Percentiles rank a stretch among this genome's conserved stretches.
Evolutionary conservation across 1,284 basidiomycete species (phyloP).

Genomic region (Moesziomyces parantarcticus): DNA sequence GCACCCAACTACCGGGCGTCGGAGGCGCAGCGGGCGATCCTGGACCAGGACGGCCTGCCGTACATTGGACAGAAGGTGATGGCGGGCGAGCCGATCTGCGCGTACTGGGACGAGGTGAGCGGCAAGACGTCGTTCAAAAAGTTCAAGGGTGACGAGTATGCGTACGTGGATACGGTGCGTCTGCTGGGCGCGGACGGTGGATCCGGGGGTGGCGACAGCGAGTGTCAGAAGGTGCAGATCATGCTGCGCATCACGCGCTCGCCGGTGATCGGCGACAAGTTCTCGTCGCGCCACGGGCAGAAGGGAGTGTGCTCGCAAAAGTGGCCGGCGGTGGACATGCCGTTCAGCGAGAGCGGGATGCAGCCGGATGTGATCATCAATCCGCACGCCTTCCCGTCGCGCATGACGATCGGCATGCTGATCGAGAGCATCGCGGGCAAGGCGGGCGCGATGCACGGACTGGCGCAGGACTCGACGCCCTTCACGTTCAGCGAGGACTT

Average conservation of each 20-base stretch:
- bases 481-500: constrained; percentile 87
- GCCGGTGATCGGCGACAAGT: constrained; percentile 99
- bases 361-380: constrained; percentile 99
- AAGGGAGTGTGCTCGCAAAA: constrained; percentile 99
- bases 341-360: constrained; percentile 97
- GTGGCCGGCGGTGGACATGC: constrained; percentile 98
- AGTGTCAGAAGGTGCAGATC: constrained; percentile 92
- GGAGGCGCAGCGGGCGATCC: constrained; percentile 70
- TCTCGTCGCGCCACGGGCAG: constrained; percentile 97
- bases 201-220: constrained; percentile 75
- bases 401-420: constrained; percentile 99
- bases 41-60: constrained; percentile 89
- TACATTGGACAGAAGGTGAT: constrained; percentile 78
- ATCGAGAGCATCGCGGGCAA: constrained; percentile 99
- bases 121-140: constrained; percentile 87
- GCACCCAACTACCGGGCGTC: constrained; percentile 70
- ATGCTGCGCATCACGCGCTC: constrained; percentile 92
- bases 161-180: constrained; percentile 91
- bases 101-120: constrained; percentile 87
- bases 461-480: constrained; percentile 95
- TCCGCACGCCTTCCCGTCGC: constrained; percentile 98
- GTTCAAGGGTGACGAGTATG: constrained; percentile 95
- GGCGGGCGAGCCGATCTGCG: constrained; percentile 78
- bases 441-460: constrained; percentile 95
- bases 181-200: constrained; percentile 83